phyloP scores from a whole-genome alignment of 23 red algal genomes.

The Gracilariopsis chorda region DNA sequence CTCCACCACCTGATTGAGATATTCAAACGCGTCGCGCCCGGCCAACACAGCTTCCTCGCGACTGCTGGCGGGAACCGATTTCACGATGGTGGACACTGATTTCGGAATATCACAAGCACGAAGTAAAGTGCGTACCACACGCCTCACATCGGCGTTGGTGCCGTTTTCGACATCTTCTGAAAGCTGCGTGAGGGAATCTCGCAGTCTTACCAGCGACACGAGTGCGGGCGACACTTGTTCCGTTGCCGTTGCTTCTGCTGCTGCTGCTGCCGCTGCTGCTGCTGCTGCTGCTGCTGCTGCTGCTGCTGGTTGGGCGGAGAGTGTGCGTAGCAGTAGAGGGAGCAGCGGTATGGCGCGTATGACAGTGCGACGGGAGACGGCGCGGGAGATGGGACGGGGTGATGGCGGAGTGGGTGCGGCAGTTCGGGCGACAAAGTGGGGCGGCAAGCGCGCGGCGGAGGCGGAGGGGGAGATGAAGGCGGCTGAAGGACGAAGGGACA shows the following conservation, averaged over 20 bases:
- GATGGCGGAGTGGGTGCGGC: neutral
- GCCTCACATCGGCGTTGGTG: constrained; percentile 42
- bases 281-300: too few species aligned
- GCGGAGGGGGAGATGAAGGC: neutral
- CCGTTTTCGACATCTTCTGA: constrained; percentile 7
- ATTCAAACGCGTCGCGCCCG: constrained; percentile 43
- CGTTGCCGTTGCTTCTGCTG: neutral
- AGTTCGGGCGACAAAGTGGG: neutral
- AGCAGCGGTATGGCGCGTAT: neutral
- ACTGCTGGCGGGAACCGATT: neutral
- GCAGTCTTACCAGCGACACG: constrained; percentile 26
- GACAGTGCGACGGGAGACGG: neutral
- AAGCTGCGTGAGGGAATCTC: constrained; percentile 22
- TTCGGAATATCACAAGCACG: constrained; percentile 2
- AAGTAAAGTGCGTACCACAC: constrained; percentile 22
- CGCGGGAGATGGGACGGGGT: neutral
- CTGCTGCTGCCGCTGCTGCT: too few species aligned
- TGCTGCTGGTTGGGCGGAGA: neutral
- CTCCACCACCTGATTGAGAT: constrained; percentile 36
- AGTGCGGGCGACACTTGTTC: neutral
- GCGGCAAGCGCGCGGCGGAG: neutral
- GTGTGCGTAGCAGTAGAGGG: neutral
- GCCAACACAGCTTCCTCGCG: neutral
- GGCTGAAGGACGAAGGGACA: neutral
- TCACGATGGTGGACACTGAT: neutral